phyloP scores from a whole-genome alignment of 2,329 filamentous ascomycete species.

The Ophiostoma fasciatum region DNA sequence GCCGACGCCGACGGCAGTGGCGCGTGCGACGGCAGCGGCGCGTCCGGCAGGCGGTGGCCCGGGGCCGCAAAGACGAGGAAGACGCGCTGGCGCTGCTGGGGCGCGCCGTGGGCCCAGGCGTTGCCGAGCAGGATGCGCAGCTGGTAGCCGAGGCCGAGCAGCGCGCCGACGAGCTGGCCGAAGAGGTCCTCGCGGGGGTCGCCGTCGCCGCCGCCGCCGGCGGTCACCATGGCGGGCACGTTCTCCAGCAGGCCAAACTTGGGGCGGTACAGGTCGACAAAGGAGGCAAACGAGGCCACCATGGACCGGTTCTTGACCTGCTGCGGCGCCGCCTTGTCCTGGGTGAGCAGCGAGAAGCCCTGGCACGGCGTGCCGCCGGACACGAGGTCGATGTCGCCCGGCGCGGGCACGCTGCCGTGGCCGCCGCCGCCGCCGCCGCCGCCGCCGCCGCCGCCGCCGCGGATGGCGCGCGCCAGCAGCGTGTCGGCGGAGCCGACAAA shows the following conservation, averaged over 20 bases:
- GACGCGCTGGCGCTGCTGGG: slow-evolving; percentile 50
- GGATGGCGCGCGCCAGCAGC: slow-evolving; percentile 40
- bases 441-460: slow-evolving; percentile 19
- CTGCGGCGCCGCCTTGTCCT: slow-evolving; percentile 33
- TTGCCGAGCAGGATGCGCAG: slow-evolving; percentile 52
- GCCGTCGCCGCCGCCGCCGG: slow-evolving; percentile 19
- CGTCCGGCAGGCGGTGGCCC: slow-evolving; percentile 37
- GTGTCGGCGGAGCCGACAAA: slow-evolving; percentile 63
- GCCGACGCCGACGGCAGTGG: slow-evolving; percentile 49
- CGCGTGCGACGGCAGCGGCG: slow-evolving; percentile 47
- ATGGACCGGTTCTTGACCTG: slow-evolving; percentile 61
- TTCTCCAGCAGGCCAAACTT: slow-evolving; percentile 69
- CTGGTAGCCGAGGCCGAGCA: slow-evolving; percentile 69
- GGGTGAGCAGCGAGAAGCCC: slow-evolving; percentile 55
- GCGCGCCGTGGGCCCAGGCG: slow-evolving; percentile 51
- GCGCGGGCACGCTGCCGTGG: slow-evolving; percentile 34
- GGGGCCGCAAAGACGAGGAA: slow-evolving; percentile 61
- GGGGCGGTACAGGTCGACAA: slow-evolving; percentile 59
- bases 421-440: background rate
- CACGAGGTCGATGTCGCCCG: slow-evolving; percentile 54
- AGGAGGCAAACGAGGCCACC: slow-evolving; percentile 61
- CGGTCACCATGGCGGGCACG: slow-evolving; percentile 41
- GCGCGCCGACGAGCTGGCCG: slow-evolving; percentile 54
- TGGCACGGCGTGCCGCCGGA: slow-evolving; percentile 64
- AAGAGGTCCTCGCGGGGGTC: slow-evolving; percentile 48